A percentile compares a stretch with the other conserved stretches of the same genome.
These are phyloP conservation scores for Aspergillus sp. DNA, from an alignment of 2,329 filamentous ascomycete genomes.

Conservation along the genomic window DNA sequence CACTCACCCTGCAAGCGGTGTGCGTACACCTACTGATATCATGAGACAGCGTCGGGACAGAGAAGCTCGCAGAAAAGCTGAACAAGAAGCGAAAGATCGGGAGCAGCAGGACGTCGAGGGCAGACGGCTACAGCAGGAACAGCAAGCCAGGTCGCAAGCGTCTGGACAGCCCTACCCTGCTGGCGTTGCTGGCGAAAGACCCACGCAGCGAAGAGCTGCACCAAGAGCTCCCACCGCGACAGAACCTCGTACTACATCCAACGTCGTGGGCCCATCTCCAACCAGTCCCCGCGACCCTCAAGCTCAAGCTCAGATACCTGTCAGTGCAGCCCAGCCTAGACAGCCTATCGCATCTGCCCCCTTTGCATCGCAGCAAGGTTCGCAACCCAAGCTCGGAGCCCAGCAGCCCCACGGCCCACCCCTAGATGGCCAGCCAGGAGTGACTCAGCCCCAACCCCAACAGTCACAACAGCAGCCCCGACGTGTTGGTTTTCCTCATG, in stretches of 20 bases:
- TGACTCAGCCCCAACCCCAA: neutral
- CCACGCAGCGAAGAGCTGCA: slow-evolving; percentile 19
- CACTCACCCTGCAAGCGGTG: slow-evolving; percentile 55
- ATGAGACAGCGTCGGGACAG: slow-evolving; percentile 83
- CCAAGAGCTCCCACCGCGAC: slow-evolving; percentile 12
- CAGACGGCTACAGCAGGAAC: slow-evolving; percentile 37
- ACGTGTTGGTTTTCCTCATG: slow-evolving; percentile 82
- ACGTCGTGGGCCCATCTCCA: slow-evolving; percentile 10
- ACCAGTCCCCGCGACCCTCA: slow-evolving; percentile 21
- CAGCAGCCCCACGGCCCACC: slow-evolving; percentile 27
- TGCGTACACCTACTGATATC: slow-evolving; percentile 83
- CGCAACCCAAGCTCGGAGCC: slow-evolving; percentile 18
- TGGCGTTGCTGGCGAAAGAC: slow-evolving; percentile 36
- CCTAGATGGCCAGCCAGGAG: neutral
- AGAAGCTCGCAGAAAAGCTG: slow-evolving; percentile 68
- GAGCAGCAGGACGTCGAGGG: slow-evolving; percentile 55
- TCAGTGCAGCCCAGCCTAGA: slow-evolving; percentile 13
- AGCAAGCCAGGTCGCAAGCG: slow-evolving; percentile 31
- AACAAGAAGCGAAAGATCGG: slow-evolving; percentile 61
- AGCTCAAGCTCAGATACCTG: slow-evolving; percentile 9
- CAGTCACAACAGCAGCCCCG: slow-evolving; percentile 33
- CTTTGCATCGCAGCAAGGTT: slow-evolving; percentile 19
- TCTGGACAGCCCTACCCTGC: slow-evolving; percentile 45
- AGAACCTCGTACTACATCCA: slow-evolving; percentile 14
- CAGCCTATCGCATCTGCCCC: slow-evolving; percentile 18